Conservation (phyloP, 139 green algal genomes). For the Desmodesmus armatus region DNA sequence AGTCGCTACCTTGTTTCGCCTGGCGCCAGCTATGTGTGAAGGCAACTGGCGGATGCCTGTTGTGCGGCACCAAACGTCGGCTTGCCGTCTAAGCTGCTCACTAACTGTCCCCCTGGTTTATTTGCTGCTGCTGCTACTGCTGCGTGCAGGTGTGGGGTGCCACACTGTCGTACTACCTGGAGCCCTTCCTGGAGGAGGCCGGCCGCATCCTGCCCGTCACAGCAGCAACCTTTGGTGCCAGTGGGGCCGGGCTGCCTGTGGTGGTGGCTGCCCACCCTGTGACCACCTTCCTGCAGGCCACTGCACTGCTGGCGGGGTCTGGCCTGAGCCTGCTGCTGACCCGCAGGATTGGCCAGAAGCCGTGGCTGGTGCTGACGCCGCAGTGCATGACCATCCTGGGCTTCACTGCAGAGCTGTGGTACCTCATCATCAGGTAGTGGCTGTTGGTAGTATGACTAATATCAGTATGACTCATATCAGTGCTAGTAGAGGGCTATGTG, state of each 20-base stretch:
- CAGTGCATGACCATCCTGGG: constrained; percentile 56
- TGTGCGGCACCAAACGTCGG: no score
- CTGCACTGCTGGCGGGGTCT: constrained; percentile 58
- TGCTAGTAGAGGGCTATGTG: no score
- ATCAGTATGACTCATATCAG: no score
- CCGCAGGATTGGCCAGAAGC: constrained; percentile 58
- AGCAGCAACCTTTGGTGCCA: constrained; percentile 2
- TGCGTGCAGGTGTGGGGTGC: constrained; percentile 61
- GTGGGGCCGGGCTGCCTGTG: neutral
- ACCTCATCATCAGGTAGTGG: constrained; percentile 59
- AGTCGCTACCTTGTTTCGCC: no score
- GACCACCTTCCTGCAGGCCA: constrained; percentile 58
- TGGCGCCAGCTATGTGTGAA: no score
- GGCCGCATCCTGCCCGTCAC: constrained; percentile 60
- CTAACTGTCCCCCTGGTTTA: no score
- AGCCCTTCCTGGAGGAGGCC: constrained; percentile 62
- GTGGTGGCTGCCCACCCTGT: constrained; percentile 22
- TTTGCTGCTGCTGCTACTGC: no score
- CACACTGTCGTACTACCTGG: constrained; percentile 74
- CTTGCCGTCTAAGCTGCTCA: no score
- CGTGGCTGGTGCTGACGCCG: constrained; percentile 63
- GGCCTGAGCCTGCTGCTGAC: constrained; percentile 62
- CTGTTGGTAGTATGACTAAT: no score
- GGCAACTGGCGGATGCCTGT: no score
- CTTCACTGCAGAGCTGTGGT: constrained; percentile 77